phyloP scores from a whole-genome alignment of 441 rosid genomes.

The Adansonia rubrostipa region DNA sequence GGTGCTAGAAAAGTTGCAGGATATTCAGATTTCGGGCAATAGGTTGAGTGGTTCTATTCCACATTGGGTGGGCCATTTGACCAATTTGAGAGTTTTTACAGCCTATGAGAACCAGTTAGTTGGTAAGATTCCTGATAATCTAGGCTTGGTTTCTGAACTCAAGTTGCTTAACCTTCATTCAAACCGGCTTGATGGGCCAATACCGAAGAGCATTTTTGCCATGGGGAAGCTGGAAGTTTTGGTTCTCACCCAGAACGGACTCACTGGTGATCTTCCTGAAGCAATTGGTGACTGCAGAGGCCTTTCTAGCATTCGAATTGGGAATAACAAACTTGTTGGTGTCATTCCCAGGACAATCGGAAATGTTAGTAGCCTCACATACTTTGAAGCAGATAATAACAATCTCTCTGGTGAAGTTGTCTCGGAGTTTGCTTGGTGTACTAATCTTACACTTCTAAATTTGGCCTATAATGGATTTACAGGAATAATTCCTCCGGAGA shows the following conservation, averaged over 20 bases:
- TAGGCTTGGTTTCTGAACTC: conserved; percentile 73
- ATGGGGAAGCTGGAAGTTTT: conserved; percentile 78
- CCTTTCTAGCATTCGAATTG: conserved; percentile 83
- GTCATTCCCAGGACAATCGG: conserved; percentile 75
- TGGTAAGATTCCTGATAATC: conserved; percentile 71
- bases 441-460: conserved; percentile 84
- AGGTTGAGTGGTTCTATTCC: conserved; percentile 82
- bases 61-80: conserved; percentile 78
- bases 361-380: conserved; percentile 77
- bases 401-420: conserved; percentile 80
- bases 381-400: conserved; percentile 88
- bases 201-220: conserved; percentile 74
- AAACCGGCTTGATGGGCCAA: conserved; percentile 74
- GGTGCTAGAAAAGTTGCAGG: conserved; percentile 64
- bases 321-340: conserved; percentile 82
- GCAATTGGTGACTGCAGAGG: conserved; percentile 71
- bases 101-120: conserved; percentile 84
- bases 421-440: conserved; percentile 74
- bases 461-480: conserved; percentile 81
- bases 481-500: conserved; percentile 66
- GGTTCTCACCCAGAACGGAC: conserved; percentile 79
- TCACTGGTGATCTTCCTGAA: conserved; percentile 75
- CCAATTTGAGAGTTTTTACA: conserved; percentile 69
- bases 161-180: conserved; percentile 88
- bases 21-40: conserved; percentile 80